Conservation (phyloP, 2,329 filamentous ascomycete genomes). For the Diaporthe destruens region DNA sequence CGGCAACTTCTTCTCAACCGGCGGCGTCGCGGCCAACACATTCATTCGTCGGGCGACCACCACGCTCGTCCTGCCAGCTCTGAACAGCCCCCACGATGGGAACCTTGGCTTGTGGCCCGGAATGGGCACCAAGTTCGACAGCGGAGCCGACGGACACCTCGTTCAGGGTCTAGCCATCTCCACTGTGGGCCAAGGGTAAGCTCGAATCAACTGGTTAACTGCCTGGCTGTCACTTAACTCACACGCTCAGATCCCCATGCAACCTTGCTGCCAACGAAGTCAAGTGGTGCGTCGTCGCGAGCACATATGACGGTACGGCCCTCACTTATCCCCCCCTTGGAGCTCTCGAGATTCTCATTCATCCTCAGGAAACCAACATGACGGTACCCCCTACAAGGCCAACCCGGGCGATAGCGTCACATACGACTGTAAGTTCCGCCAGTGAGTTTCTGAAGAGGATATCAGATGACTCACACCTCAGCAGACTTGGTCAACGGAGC, state of each 20-base stretch:
- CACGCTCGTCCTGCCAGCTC: slow-evolving; percentile 29
- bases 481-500: slow-evolving; percentile 4
- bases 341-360: neutral
- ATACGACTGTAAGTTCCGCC: neutral
- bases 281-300: slow-evolving; percentile 25
- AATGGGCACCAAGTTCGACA: slow-evolving; percentile 16
- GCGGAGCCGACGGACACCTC: slow-evolving; percentile 8
- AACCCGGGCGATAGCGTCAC: slow-evolving; percentile 6
- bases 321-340: neutral
- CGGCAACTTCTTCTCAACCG: slow-evolving; percentile 16
- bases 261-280: neutral
- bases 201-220: neutral
- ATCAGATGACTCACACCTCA: neutral
- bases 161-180: slow-evolving; percentile 24
- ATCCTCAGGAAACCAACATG: neutral
- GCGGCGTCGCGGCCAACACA: slow-evolving; percentile 10
- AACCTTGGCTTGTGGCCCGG: slow-evolving; percentile 21
- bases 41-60: slow-evolving; percentile 21
- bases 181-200: neutral
- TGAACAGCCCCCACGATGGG: slow-evolving; percentile 1
- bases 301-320: slow-evolving; percentile 1
- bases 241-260: neutral
- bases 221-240: neutral
- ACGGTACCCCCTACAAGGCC: neutral
- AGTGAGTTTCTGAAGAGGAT: neutral